phyloP scores from a whole-genome alignment of 768 basidiomycete genomes.

The Megacollybia marginata region DNA sequence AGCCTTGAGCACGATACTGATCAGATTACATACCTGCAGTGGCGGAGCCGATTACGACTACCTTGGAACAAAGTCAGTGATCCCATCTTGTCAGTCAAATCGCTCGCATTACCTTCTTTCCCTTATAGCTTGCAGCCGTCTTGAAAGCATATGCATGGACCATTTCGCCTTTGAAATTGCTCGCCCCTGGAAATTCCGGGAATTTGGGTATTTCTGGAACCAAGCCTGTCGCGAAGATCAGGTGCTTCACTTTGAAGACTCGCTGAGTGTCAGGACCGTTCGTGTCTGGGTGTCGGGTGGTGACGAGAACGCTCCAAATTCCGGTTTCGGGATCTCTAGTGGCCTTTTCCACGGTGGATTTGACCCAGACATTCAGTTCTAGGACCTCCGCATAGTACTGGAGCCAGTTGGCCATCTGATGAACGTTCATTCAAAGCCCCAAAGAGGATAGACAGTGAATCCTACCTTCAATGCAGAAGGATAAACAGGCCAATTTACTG shows the following conservation, averaged over 20 bases:
- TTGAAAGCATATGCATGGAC: slow-evolving; percentile 48
- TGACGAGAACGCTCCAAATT: slow-evolving; percentile 38
- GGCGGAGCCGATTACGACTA: slow-evolving; percentile 61
- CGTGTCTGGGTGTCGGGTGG: slow-evolving; percentile 6
- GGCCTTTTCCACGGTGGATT: slow-evolving; percentile 30
- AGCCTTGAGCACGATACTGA: not conserved
- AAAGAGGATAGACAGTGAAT: not conserved
- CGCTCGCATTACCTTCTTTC: slow-evolving; percentile 41
- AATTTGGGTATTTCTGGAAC: not conserved
- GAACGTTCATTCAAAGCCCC: not conserved
- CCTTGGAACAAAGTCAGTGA: slow-evolving; percentile 23
- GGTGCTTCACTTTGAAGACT: not conserved
- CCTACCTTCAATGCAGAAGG: slow-evolving; percentile 45
- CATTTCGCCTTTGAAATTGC: slow-evolving; percentile 40
- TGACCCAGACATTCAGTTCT: slow-evolving; percentile 61
- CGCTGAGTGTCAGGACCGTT: not conserved
- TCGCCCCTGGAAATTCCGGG: slow-evolving; percentile 5
- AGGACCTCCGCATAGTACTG: slow-evolving; percentile 53
- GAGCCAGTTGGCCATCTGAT: slow-evolving; percentile 58
- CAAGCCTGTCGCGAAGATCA: not conserved
- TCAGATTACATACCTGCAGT: slow-evolving; percentile 10
- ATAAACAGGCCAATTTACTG: slow-evolving; percentile 51
- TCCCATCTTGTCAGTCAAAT: no score
- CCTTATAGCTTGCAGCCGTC: slow-evolving; percentile 37
- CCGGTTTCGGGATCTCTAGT: slow-evolving; percentile 28